phyloP scores from a whole-genome alignment of 805 yeast species.

The Wickerhamomyces bovis region DNA sequence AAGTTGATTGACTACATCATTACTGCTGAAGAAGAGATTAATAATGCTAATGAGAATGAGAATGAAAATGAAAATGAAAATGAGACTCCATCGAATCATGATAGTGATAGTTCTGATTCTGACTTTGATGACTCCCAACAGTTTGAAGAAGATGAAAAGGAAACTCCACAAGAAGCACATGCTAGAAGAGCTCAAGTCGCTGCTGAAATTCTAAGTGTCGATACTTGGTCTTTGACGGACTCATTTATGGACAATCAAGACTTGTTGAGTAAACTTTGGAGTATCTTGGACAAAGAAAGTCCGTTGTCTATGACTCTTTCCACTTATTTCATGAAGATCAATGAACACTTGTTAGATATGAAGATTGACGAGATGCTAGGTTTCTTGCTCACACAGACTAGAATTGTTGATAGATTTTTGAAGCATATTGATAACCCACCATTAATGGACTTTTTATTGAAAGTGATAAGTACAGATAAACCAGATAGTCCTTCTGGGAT shows the following conservation, averaged over 20 bases:
- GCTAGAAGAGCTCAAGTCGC: constrained; percentile 58
- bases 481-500: constrained; percentile 86
- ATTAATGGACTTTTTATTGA: constrained; percentile 84
- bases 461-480: constrained; percentile 89
- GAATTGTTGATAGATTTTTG: constrained; percentile 74
- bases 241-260: constrained; percentile 73
- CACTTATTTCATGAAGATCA: constrained; percentile 85
- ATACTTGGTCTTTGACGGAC: constrained; percentile 91
- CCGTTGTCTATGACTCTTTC: constrained; percentile 74
- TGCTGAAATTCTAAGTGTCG: constrained; percentile 85
- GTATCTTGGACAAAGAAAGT: constrained; percentile 58
- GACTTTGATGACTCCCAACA: constrained; percentile 21
- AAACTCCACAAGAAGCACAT: constrained; percentile 32
- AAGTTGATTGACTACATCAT: constrained; percentile 65
- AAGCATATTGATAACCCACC: constrained; percentile 90
- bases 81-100: constrained; percentile 14
- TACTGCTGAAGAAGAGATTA: constrained; percentile 24
- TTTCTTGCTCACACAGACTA: constrained; percentile 62
- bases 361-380: constrained; percentile 72
- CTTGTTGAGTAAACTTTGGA: constrained; percentile 71
- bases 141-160: constrained; percentile 23
- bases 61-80: neutral
- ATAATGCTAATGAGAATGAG: constrained; percentile 7
- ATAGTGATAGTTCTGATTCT: constrained; percentile 26
- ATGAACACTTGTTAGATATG: constrained; percentile 84